Percentiles rank a stretch among this genome's conserved stretches.
These are phyloP conservation scores for Trichaptum fuscoviolaceum DNA, from an alignment of 768 basidiomycete genomes.

Conservation along the genomic window DNA sequence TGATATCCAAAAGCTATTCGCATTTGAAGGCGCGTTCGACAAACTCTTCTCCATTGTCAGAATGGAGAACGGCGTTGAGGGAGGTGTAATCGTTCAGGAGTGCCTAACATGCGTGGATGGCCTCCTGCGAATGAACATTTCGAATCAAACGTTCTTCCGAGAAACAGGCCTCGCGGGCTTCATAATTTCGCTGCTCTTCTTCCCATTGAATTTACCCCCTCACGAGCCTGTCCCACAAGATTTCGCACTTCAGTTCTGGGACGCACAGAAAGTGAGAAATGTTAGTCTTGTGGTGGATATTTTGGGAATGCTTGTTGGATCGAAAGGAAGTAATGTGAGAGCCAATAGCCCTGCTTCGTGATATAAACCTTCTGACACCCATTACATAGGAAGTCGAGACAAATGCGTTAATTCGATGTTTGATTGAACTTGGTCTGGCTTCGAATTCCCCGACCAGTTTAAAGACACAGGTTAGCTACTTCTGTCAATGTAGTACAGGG, in stretches of 20 bases:
- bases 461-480: conserved; percentile 69
- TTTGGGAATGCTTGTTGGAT: conserved; percentile 79
- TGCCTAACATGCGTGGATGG: conserved; percentile 82
- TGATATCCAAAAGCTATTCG: conserved; percentile 94
- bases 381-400: conserved; percentile 31
- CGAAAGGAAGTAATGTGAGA: conserved; percentile 56
- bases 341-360: conserved; percentile 22
- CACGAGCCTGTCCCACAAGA: conserved; percentile 69
- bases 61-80: conserved; percentile 88
- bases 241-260: conserved; percentile 96
- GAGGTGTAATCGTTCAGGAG: conserved; percentile 79
- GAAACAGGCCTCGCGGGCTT: conserved; percentile 73
- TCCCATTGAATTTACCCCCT: conserved; percentile 56
- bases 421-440: conserved; percentile 83
- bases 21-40: conserved; percentile 96
- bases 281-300: conserved; percentile 74
- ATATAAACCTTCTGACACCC: background rate
- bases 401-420: conserved; percentile 61
- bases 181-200: conserved; percentile 64
- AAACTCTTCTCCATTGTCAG: conserved; percentile 85
- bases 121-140: conserved; percentile 87
- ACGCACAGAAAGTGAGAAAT: conserved; percentile 82
- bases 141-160: conserved; percentile 98
- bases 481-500: background rate
- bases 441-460: conserved; percentile 89